phyloP scores from a whole-genome alignment of 345 rosid genomes.

The Noccaea bulbosa region DNA sequence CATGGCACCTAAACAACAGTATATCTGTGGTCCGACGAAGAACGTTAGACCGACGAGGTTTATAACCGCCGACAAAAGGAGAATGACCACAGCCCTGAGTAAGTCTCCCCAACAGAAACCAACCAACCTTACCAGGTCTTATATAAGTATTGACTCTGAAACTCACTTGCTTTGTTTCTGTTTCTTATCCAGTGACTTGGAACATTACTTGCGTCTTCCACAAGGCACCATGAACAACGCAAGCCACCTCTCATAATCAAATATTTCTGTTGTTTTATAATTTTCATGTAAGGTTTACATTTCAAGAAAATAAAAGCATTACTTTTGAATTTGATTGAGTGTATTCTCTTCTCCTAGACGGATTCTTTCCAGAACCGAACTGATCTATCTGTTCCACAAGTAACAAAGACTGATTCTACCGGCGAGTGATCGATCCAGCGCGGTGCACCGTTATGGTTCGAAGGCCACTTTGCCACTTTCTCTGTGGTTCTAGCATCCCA shows the following conservation, averaged over 20 bases:
- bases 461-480: conserved; percentile 74
- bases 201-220: conserved; percentile 62
- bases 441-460: conserved; percentile 73
- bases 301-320: neutral
- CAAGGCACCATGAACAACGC: conserved; percentile 27
- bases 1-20: conserved; percentile 67
- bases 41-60: conserved; percentile 63
- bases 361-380: conserved; percentile 42
- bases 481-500: conserved; percentile 87
- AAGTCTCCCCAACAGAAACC: conserved; percentile 46
- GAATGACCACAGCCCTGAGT: conserved; percentile 74
- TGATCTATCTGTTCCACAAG: conserved; percentile 43
- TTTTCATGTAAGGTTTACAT: conserved; percentile 4
- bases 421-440: conserved; percentile 90
- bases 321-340: conserved; percentile 18
- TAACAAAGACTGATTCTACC: conserved; percentile 49
- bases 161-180: conserved; percentile 26
- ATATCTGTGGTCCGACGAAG: conserved; percentile 74
- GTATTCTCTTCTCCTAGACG: conserved; percentile 4
- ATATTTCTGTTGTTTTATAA: neutral
- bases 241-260: conserved; percentile 11
- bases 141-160: neutral
- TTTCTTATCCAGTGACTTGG: conserved; percentile 80
- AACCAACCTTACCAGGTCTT: neutral
- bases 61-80: conserved; percentile 55